Conservation (phyloP, 177 flowering plant species). For the Telopea speciosissima region DNA sequence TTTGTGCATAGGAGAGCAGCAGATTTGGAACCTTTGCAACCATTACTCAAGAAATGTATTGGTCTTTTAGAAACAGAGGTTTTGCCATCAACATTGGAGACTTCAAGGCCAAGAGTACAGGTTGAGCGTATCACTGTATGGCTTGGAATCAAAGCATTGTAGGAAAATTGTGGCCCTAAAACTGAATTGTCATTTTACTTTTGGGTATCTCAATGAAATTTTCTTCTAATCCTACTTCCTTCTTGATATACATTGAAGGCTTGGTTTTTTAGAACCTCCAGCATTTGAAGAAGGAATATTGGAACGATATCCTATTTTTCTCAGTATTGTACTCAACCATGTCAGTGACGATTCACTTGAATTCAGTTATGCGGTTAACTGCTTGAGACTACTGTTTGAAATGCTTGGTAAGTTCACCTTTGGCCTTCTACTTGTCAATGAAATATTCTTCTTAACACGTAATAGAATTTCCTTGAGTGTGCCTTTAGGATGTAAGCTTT, state of each 20-base stretch:
- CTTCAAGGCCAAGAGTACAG: constrained; percentile 66
- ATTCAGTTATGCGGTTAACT: constrained; percentile 78
- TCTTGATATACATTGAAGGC: constrained; percentile 40
- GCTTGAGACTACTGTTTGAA: constrained; percentile 78
- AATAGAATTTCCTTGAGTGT: constrained; percentile 2
- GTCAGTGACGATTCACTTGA: constrained; percentile 80
- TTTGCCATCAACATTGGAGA: constrained; percentile 41
- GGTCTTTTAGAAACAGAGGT: constrained; percentile 55
- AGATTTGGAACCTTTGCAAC: constrained; percentile 88
- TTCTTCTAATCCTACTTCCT: background rate
- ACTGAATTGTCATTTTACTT: constrained; percentile 5
- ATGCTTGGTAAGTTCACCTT: constrained; percentile 62
- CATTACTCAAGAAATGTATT: constrained; percentile 72
- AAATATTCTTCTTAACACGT: constrained; percentile 2
- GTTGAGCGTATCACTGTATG: constrained; percentile 73
- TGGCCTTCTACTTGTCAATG: background rate
- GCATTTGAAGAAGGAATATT: constrained; percentile 94
- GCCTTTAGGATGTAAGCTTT: constrained; percentile 74
- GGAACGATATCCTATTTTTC: constrained; percentile 75
- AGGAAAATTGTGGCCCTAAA: constrained; percentile 25
- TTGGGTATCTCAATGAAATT: background rate
- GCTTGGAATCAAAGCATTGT: constrained; percentile 95
- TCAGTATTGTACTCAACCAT: constrained; percentile 86
- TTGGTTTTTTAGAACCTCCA: constrained; percentile 78
- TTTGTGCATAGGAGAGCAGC: constrained; percentile 48